phyloP scores from a whole-genome alignment of 192 early-diverging fungal genomes.

The Geranomyces michiganensis region DNA sequence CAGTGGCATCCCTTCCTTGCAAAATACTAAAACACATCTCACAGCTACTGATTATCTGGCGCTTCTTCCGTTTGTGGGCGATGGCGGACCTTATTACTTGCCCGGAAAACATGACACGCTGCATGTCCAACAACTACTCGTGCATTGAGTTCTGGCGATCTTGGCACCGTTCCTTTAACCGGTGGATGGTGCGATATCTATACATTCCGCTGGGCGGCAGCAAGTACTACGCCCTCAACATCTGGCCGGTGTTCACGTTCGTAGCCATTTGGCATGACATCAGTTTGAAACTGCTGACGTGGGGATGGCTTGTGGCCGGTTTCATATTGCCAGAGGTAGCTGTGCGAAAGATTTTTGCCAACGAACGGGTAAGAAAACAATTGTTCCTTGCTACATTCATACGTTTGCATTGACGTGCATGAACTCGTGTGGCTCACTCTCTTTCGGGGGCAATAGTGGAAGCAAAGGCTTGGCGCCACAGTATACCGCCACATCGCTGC shows the following conservation, averaged over 20 bases:
- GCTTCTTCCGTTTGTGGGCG: slow-evolving; percentile 96
- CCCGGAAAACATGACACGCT: slow-evolving; percentile 94
- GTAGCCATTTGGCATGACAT: slow-evolving; percentile 99
- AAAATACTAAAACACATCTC: background rate
- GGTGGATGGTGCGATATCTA: slow-evolving; percentile 85
- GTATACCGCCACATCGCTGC: slow-evolving; percentile 43
- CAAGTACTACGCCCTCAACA: slow-evolving; percentile 70
- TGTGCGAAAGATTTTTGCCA: slow-evolving; percentile 59
- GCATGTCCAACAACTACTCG: slow-evolving; percentile 96
- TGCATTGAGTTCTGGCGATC: slow-evolving; percentile 91
- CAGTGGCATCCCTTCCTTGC: background rate
- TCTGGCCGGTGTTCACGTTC: slow-evolving; percentile 91
- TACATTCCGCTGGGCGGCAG: slow-evolving; percentile 92
- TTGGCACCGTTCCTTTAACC: slow-evolving; percentile 95
- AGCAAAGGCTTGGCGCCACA: background rate
- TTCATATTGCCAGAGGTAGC: slow-evolving; percentile 87
- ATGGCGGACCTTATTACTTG: slow-evolving; percentile 87
- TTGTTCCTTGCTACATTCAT: too few relatives aligned
- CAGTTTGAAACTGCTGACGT: slow-evolving; percentile 76
- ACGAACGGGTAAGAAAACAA: slow-evolving; percentile 3
- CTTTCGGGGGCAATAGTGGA: background rate
- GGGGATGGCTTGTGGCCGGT: slow-evolving; percentile 88
- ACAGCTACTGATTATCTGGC: slow-evolving; percentile 91
- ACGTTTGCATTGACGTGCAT: too few relatives aligned
- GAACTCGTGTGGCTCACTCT: slow-evolving; percentile 10